Evolutionary conservation across 495 filamentous ascomycete species (phyloP).

Genomic region (Symbiotaphrina buchneri): DNA sequence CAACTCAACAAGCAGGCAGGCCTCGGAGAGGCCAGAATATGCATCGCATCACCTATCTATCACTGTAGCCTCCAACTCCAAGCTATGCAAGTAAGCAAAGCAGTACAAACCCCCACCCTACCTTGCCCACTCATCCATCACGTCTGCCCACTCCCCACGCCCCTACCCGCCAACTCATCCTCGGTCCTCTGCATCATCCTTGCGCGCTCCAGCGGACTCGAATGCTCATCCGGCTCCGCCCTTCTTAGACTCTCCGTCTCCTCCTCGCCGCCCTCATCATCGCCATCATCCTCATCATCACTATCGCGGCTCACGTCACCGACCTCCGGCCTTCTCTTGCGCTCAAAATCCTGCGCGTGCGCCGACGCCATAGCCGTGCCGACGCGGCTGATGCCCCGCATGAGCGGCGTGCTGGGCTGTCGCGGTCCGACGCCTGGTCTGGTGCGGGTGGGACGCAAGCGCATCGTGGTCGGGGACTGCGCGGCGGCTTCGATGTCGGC

Average conservation of each 20-base stretch:
- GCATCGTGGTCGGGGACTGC: background rate
- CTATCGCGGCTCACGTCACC: slow-evolving; percentile 13
- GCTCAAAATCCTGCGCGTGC: slow-evolving; percentile 75
- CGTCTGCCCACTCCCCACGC: too few species aligned
- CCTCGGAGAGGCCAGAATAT: too few species aligned
- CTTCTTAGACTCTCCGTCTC: slow-evolving; percentile 3
- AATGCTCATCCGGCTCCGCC: slow-evolving; percentile 3
- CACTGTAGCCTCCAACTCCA: too few species aligned
- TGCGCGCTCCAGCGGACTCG: too few species aligned
- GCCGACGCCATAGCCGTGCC: slow-evolving; percentile 44
- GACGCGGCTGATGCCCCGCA: slow-evolving; percentile 17
- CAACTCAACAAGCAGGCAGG: too few species aligned
- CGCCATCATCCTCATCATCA: slow-evolving; percentile 1
- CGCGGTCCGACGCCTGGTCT: slow-evolving; percentile 1
- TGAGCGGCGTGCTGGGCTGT: slow-evolving; percentile 3
- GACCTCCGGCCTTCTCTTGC: slow-evolving; percentile 28
- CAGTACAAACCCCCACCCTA: too few species aligned
- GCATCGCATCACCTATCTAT: too few species aligned
- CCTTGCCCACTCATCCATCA: too few species aligned
- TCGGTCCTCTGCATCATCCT: too few species aligned
- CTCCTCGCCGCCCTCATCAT: slow-evolving; percentile 5
- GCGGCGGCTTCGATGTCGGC: background rate
- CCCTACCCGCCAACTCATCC: too few species aligned
- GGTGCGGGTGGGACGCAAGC: background rate
- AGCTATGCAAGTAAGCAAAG: too few species aligned